A percentile compares a stretch with the other conserved stretches of the same genome.
Conservation (phyloP, 306 rosid species). For the Cucurbita pepo region DNA sequence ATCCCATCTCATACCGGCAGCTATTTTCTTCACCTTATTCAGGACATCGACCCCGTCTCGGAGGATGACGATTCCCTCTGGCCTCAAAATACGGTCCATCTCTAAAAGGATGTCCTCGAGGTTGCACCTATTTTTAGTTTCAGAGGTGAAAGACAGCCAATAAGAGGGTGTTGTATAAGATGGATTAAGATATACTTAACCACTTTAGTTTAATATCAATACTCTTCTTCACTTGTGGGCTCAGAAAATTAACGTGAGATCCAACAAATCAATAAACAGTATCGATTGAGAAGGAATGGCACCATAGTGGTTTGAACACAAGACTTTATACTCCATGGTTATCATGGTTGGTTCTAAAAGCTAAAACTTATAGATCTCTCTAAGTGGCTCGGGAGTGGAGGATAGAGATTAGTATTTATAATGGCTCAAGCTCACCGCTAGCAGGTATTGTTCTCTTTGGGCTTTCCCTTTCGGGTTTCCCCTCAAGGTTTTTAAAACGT, state of each 20-base stretch:
- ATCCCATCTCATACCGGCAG: constrained; percentile 82
- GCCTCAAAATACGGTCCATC: constrained; percentile 87
- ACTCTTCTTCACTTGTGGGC: background rate
- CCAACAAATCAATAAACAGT: background rate
- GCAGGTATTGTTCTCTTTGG: too few species aligned
- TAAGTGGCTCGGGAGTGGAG: too few species aligned
- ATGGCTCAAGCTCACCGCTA: too few species aligned
- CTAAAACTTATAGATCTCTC: background rate
- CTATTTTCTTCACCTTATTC: constrained; percentile 59
- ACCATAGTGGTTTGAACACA: background rate
- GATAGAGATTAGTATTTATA: too few species aligned
- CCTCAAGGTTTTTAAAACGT: too few species aligned
- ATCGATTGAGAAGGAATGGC: background rate
- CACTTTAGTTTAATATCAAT: background rate
- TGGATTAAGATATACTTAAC: background rate
- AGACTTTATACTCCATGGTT: background rate
- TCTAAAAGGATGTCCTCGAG: constrained; percentile 79
- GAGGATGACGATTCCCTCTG: constrained; percentile 63
- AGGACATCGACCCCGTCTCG: constrained; percentile 73
- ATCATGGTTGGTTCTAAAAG: background rate
- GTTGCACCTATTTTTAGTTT: constrained; percentile 38
- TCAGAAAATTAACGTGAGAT: background rate
- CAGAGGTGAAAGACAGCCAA: background rate
- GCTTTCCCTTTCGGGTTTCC: too few species aligned
- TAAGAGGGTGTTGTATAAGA: background rate